phyloP scores from a whole-genome alignment of 2,329 filamentous ascomycete species.

The Cercospora sojina region DNA sequence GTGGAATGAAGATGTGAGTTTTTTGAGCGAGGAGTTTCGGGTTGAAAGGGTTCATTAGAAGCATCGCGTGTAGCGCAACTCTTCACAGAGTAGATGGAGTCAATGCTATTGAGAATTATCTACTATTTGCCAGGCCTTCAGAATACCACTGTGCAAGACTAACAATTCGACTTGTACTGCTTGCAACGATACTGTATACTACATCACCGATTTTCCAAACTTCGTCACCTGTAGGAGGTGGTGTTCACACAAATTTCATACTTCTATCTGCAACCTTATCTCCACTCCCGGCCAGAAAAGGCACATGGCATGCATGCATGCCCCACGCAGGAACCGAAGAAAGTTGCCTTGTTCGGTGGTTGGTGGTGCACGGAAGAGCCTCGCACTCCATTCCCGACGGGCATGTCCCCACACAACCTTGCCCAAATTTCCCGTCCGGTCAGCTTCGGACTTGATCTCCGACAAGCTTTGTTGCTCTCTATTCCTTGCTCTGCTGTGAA shows the following conservation, averaged over 20 bases:
- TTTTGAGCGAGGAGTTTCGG: constrained; percentile 7
- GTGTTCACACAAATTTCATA: too few relatives aligned
- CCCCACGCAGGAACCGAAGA: neutral
- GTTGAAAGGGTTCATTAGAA: neutral
- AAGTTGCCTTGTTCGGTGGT: neutral
- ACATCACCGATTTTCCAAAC: too few relatives aligned
- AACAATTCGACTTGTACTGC: neutral
- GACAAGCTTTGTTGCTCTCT: neutral
- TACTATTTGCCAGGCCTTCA: too few relatives aligned
- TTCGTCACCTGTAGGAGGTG: too few relatives aligned
- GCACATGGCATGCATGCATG: neutral
- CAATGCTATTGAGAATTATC: neutral
- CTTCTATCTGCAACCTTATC: neutral
- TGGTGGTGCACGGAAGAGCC: neutral
- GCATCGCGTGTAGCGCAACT: neutral
- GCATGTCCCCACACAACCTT: neutral
- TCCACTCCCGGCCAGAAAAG: neutral
- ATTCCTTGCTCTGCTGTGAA: neutral
- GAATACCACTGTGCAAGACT: neutral
- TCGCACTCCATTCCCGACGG: neutral
- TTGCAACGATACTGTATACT: neutral
- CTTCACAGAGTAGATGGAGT: neutral
- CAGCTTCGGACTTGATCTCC: neutral
- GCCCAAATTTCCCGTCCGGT: neutral
- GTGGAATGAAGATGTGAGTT: neutral